Evolutionary conservation across 2,329 filamentous ascomycete species (phyloP).

Genomic region (Botrytis porri): DNA sequence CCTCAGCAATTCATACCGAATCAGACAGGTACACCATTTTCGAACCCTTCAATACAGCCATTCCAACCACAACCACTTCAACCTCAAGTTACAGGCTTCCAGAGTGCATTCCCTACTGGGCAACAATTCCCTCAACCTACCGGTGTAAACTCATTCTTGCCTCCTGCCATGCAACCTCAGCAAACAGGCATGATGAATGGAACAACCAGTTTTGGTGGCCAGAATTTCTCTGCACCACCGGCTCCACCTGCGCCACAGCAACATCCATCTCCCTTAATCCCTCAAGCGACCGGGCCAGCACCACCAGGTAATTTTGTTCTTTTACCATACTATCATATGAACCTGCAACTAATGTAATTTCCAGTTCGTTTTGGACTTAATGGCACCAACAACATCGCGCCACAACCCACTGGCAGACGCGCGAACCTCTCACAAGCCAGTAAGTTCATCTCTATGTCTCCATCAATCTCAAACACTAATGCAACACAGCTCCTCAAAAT

Average conservation of each 20-base stretch:
- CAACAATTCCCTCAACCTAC: constrained; percentile 40
- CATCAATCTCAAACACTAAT: constrained; percentile 23
- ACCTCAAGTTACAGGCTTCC: constrained; percentile 50
- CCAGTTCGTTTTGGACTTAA: constrained; percentile 79
- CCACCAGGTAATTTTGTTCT: constrained; percentile 52
- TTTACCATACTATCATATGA: not conserved
- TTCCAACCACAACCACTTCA: constrained; percentile 54
- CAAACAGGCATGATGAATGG: constrained; percentile 54
- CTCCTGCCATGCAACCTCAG: constrained; percentile 59
- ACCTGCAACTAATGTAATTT: not conserved
- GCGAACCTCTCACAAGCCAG: constrained; percentile 93
- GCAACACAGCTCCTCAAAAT: constrained; percentile 58
- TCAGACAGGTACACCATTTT: constrained; percentile 50
- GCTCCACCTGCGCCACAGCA: constrained; percentile 52
- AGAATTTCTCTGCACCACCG: constrained; percentile 44
- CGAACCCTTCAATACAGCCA: constrained; percentile 54
- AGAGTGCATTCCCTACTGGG: constrained; percentile 42
- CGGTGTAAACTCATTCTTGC: constrained; percentile 56
- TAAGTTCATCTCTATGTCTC: constrained; percentile 52
- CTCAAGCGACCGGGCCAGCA: constrained; percentile 81
- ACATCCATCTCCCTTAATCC: constrained; percentile 60
- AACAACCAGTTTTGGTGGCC: constrained; percentile 50
- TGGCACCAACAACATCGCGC: constrained; percentile 69
- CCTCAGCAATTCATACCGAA: constrained; percentile 40
- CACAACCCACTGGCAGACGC: constrained; percentile 83